Percentiles rank a stretch among this genome's conserved stretches.
These are phyloP conservation scores for Acanthamoeba sp. DNA, from an alignment of 208 protist genomes.

Conservation along the genomic window DNA sequence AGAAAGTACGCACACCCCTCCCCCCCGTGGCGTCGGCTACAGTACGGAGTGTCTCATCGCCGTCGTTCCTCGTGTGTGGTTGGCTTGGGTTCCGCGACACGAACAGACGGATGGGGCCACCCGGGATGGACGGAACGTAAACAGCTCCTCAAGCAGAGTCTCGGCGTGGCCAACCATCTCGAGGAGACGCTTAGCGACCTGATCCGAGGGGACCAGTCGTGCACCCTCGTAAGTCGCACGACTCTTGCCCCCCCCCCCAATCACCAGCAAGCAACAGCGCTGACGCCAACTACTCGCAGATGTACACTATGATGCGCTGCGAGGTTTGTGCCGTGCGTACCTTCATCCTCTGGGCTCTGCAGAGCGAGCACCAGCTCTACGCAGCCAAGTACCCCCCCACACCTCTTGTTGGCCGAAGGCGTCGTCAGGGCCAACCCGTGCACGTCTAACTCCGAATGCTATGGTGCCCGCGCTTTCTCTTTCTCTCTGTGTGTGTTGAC, in stretches of 20 bases:
- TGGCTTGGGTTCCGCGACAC: background rate
- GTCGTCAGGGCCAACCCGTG: too few relatives aligned
- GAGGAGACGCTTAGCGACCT: background rate
- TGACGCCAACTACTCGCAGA: background rate
- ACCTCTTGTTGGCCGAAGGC: background rate
- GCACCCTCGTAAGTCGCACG: background rate
- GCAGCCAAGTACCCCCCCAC: background rate
- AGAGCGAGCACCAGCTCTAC: background rate
- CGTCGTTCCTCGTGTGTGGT: background rate
- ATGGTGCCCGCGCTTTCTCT: too few relatives aligned
- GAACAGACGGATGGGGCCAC: background rate
- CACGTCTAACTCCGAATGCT: too few relatives aligned
- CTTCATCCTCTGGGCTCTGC: constrained; percentile 13
- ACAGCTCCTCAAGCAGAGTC: background rate
- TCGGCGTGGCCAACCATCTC: background rate
- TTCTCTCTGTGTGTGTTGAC: too few relatives aligned
- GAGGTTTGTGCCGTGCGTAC: background rate
- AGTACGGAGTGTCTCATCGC: background rate
- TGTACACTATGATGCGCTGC: constrained; percentile 18
- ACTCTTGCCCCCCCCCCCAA: background rate
- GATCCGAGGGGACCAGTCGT: background rate
- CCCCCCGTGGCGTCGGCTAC: background rate
- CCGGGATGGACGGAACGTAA: background rate
- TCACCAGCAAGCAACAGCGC: background rate
- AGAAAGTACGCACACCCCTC: background rate